Evolutionary conservation across 108 stramenopile species (phyloP).

Genomic region (Nitzschia inconspicua): DNA sequence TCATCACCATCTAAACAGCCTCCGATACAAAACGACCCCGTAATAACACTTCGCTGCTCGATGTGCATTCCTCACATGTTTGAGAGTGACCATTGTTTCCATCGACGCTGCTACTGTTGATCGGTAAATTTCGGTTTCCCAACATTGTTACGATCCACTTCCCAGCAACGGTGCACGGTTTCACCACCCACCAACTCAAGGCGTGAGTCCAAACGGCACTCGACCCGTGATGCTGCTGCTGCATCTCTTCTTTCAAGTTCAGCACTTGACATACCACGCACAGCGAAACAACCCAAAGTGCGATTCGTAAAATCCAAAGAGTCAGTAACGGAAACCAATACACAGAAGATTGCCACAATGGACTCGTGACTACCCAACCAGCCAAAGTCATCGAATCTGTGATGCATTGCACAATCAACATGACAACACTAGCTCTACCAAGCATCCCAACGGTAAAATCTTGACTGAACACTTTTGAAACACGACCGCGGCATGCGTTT

Average conservation of each 20-base stretch:
- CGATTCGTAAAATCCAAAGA: background rate
- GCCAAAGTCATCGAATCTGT: conserved; percentile 60
- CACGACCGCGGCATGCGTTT: no score
- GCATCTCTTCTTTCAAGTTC: background rate
- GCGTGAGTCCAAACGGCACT: background rate
- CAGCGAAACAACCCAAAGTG: background rate
- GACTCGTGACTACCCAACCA: conserved; percentile 38
- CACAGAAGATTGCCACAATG: conserved; percentile 3
- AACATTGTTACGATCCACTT: no score
- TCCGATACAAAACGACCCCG: no score
- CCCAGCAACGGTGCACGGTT: no score
- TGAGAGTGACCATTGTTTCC: no score
- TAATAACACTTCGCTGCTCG: no score
- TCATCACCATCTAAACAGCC: no score
- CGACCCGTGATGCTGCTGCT: background rate
- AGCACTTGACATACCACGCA: background rate
- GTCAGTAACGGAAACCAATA: background rate
- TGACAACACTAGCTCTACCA: conserved; percentile 46
- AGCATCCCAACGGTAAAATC: conserved; percentile 28
- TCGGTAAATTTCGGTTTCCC: no score
- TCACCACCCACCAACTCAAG: background rate
- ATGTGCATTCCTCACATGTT: no score
- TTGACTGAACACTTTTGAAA: no score
- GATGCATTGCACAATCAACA: conserved; percentile 25
- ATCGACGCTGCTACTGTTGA: no score